Evolutionary conservation across 1,284 basidiomycete species (phyloP), one percentile per base, ranked within the genome.

Genomic region (Ustilago cynodontis): DNA sequence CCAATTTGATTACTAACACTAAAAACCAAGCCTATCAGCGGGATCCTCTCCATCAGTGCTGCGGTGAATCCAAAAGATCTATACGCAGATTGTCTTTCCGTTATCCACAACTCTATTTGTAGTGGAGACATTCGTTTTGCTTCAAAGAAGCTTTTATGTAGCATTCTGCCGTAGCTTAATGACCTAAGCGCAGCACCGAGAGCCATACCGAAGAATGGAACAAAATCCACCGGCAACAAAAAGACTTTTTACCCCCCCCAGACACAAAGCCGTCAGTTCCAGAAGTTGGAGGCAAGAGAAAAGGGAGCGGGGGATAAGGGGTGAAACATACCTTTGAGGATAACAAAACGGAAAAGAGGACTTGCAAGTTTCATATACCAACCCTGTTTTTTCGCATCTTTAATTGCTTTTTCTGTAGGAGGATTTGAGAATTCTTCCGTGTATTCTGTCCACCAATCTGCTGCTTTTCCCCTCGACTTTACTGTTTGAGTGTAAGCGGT

Each of bases 381-480:
- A n/a, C 24, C 69, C 28, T 79, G 75, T 62, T 80, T 84, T 52
- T 82, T 77, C 5, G 71, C 67, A 11, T 76, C 61, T 54, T 80
- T 80, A 53, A 73, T 64, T 13, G 81, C 81, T 47, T 82, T 81
- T 35, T 78, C 47, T 0, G 65, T 71, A 0, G 83, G 84, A 3
- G 84, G 85, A 18, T 84, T 78, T 26, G 59, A 39, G 59, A 77
- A 86, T 61, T 86, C 85, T 45, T 86, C 85, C 16, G 62, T 64
- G 49, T 85, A 86, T 43, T 82, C 79, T 39, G 76, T 79, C 85
- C 85, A 86, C 77, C 82, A 86, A 26, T 82, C 78, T 1, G 78
- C 65, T 0, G 67, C 52, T 56, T 86, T 85, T 10, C 85, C 85
- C 11, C 85, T 66, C 18, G 75, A 79, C 3, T 39, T 67, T 16